These are phyloP conservation scores for Aspergillus terreus DNA, from an alignment of 2,329 filamentous ascomycete genomes.

Conservation along the genomic window DNA sequence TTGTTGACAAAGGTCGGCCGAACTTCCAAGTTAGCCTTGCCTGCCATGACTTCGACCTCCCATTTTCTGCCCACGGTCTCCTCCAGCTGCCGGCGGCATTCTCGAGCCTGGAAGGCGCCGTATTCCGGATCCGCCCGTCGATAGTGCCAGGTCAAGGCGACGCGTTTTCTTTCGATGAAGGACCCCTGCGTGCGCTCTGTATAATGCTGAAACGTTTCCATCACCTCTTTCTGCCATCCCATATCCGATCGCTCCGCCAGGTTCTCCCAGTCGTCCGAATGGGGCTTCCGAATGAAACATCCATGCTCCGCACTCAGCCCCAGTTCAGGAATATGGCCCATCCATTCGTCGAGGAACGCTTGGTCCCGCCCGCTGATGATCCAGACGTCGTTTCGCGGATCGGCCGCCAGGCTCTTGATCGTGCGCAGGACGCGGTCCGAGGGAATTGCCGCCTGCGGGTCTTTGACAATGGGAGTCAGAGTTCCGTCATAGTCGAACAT, in stretches of 20 bases:
- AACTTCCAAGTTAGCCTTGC: conserved; percentile 95
- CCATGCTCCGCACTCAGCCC: conserved; percentile 98
- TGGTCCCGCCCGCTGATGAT: conserved; percentile 96
- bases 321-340: conserved; percentile 83
- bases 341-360: conserved; percentile 81
- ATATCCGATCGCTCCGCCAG: conserved; percentile 83
- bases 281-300: conserved; percentile 84
- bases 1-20: conserved; percentile 98
- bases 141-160: conserved; percentile 96
- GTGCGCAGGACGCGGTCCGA: conserved; percentile 78
- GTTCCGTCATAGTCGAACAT: conserved; percentile 99
- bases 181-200: conserved; percentile 84
- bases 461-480: conserved; percentile 88
- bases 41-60: conserved; percentile 94
- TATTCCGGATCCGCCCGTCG: conserved; percentile 84
- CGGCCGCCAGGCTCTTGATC: conserved; percentile 72
- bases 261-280: conserved; percentile 77
- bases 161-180: conserved; percentile 90
- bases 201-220: conserved; percentile 81
- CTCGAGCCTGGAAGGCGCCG: conserved; percentile 71
- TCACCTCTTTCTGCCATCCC: conserved; percentile 84
- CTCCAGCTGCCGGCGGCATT: conserved; percentile 80
- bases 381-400: conserved; percentile 88
- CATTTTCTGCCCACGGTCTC: conserved; percentile 70
- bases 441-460: conserved; percentile 84